Conservation (phyloP, 306 rosid species). For the Dalbergia oliveri region DNA sequence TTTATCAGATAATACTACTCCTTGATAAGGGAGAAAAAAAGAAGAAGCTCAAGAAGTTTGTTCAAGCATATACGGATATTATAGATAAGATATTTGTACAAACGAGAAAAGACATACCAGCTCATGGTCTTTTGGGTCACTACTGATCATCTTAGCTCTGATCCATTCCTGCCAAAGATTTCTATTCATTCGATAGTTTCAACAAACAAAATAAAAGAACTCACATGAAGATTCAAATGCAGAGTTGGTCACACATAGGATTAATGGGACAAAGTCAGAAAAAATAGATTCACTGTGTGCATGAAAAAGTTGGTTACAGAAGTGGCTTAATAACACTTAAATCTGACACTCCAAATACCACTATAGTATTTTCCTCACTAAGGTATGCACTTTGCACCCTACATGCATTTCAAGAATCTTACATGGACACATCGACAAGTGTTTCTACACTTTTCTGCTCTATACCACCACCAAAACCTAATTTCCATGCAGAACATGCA, state of each 20-base stretch:
- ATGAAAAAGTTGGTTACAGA: neutral
- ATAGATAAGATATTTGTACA: neutral
- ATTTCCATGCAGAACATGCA: constrained; percentile 22
- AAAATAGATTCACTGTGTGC: neutral
- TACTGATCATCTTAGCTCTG: constrained; percentile 47
- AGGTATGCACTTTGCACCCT: neutral
- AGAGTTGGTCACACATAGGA: neutral
- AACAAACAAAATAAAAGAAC: constrained; percentile 21
- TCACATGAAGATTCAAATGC: constrained; percentile 26
- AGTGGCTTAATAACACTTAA: neutral
- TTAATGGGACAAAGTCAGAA: neutral
- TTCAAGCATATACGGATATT: constrained; percentile 21
- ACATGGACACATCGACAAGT: neutral
- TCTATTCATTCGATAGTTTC: constrained; percentile 37
- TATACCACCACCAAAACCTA: neutral
- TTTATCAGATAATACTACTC: constrained; percentile 12
- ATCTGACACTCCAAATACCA: constrained; percentile 7
- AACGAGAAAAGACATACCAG: constrained; percentile 51
- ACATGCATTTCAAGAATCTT: constrained; percentile 7
- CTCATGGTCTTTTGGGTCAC: constrained; percentile 55
- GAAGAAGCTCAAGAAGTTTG: constrained; percentile 24
- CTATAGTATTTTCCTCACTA: neutral
- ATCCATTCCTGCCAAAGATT: constrained; percentile 68
- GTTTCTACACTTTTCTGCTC: neutral
- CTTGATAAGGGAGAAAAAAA: neutral